Evolutionary conservation across 352 stramenopile genomes (phyloP).

Genomic region (Peronospora tabacina): DNA sequence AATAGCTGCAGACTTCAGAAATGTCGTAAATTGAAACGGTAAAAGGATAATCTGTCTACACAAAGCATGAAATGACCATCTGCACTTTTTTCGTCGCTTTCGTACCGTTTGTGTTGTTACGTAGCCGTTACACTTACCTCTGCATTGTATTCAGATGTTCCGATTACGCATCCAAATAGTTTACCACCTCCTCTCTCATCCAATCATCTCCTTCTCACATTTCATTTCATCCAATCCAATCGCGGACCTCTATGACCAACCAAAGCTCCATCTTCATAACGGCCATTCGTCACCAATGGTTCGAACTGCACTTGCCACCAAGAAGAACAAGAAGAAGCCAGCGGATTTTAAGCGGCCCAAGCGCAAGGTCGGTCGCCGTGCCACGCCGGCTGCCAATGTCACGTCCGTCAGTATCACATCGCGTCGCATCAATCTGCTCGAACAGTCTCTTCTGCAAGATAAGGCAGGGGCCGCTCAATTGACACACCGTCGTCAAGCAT

Average conservation of each 20-base stretch:
- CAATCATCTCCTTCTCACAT: not conserved
- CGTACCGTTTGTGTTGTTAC: no score
- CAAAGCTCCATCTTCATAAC: not conserved
- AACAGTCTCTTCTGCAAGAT: conserved; percentile 70
- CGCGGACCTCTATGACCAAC: not conserved
- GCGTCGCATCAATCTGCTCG: conserved; percentile 73
- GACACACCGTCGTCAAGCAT: conserved; percentile 56
- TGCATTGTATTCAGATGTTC: no score
- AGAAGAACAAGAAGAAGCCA: conserved; percentile 84
- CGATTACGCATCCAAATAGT: no score
- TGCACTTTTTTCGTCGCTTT: no score
- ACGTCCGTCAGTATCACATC: conserved; percentile 67
- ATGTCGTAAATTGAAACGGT: no score
- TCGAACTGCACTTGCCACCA: conserved; percentile 36
- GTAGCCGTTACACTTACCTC: no score
- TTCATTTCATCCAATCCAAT: conserved; percentile 4
- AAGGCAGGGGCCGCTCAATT: conserved; percentile 49
- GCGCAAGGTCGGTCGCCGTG: conserved; percentile 76
- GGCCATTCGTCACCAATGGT: conserved; percentile 25
- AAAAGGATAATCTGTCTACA: no score
- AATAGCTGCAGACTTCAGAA: no score
- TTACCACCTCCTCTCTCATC: not conserved
- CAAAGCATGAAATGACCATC: no score
- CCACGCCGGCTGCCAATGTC: conserved; percentile 59
- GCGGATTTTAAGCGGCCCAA: conserved; percentile 84